Conservation (phyloP, 306 rosid species). For the Gastrolobium bilobum region DNA sequence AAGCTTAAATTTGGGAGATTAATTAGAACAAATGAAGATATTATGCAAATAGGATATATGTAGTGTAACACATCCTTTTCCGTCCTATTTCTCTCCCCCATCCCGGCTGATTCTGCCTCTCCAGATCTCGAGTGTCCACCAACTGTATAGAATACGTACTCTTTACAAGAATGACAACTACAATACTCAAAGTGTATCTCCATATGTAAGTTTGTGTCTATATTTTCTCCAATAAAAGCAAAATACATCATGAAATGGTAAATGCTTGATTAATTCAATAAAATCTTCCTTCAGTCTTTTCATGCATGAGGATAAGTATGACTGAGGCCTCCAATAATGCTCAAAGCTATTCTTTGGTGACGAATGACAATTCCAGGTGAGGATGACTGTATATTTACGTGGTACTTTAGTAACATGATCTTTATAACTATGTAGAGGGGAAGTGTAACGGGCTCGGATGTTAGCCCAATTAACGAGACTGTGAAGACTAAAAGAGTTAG, state of each 20-base stretch:
- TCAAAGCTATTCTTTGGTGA: slow-evolving; percentile 78
- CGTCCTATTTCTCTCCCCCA: slow-evolving; percentile 2
- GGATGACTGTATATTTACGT: slow-evolving; percentile 4
- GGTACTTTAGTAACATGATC: not conserved
- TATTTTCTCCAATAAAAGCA: slow-evolving; percentile 11
- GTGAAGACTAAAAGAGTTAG: no score
- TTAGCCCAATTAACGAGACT: no score
- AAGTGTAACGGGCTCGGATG: no score
- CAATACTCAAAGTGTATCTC: slow-evolving; percentile 90
- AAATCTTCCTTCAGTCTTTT: slow-evolving; percentile 77
- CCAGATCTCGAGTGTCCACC: slow-evolving; percentile 93
- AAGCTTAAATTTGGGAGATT: no score
- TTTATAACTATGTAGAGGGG: not conserved
- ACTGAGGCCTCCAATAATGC: slow-evolving; percentile 82
- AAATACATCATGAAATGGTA: slow-evolving; percentile 27
- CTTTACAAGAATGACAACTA: slow-evolving; percentile 93
- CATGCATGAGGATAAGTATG: slow-evolving; percentile 88
- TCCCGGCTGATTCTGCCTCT: slow-evolving; percentile 45
- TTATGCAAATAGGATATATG: not conserved
- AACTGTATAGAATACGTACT: slow-evolving; percentile 90
- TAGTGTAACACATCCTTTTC: no score
- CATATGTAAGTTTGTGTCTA: slow-evolving; percentile 67
- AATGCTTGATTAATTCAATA: no score
- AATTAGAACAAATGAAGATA: not conserved
- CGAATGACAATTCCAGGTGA: slow-evolving; percentile 90